These are phyloP conservation scores for Xylariaceae sp. DNA, from an alignment of 2,329 filamentous ascomycete species.

Conservation along the genomic window DNA sequence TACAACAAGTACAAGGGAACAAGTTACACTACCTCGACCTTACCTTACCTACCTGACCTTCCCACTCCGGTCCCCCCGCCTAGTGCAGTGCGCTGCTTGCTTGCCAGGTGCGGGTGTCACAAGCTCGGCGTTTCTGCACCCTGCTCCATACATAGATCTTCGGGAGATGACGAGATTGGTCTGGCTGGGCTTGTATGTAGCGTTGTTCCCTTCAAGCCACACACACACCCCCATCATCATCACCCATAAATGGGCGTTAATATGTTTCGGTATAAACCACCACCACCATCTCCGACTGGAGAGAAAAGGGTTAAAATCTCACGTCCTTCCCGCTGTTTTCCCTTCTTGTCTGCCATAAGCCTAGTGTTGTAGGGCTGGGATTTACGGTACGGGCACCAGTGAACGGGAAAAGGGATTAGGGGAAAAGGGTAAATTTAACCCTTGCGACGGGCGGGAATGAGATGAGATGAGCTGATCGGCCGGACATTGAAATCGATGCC, in stretches of 20 bases:
- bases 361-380: too few species aligned
- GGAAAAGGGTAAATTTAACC: neutral
- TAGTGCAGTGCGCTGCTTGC: slow-evolving; percentile 12
- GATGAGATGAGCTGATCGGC: neutral
- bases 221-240: neutral
- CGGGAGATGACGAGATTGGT: slow-evolving; percentile 32
- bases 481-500: too few species aligned
- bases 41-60: neutral
- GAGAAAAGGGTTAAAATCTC: too few species aligned
- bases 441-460: neutral
- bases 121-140: slow-evolving; percentile 31
- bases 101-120: slow-evolving; percentile 24
- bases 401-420: neutral
- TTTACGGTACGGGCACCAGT: neutral
- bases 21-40: neutral
- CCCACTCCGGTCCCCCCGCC: neutral
- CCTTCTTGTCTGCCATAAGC: too few species aligned
- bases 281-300: too few species aligned
- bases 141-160: slow-evolving; percentile 23
- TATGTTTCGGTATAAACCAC: neutral
- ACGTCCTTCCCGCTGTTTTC: too few species aligned
- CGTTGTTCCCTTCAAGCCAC: slow-evolving; percentile 1
- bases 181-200: neutral
- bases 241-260: neutral
- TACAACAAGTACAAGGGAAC: too few species aligned